Conservation (phyloP, 768 basidiomycete species). For the Tulasnella sp. region DNA sequence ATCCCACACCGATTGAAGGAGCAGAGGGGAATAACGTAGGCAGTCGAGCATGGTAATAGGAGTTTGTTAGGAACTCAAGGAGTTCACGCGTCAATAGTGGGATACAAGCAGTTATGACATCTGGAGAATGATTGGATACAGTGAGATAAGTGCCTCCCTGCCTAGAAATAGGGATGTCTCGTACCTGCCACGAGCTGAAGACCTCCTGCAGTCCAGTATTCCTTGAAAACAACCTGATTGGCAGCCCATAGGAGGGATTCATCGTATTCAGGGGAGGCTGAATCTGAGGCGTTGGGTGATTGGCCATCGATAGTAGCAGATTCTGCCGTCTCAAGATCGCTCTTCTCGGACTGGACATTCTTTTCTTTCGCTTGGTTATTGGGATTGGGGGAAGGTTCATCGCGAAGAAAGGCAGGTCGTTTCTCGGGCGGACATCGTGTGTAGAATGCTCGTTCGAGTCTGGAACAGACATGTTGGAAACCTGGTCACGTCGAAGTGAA, state of each 20-base stretch:
- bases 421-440: neutral
- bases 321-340: too few relatives aligned
- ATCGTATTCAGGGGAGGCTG: too few relatives aligned
- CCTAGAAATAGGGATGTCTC: conserved; percentile 7
- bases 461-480: neutral
- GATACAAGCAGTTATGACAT: neutral
- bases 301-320: too few relatives aligned
- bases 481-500: neutral
- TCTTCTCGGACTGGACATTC: too few relatives aligned
- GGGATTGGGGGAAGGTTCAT: too few relatives aligned
- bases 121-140: neutral
- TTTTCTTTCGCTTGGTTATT: too few relatives aligned
- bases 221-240: too few relatives aligned
- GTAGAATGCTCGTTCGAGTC: neutral
- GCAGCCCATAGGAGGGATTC: too few relatives aligned
- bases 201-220: conserved; percentile 16
- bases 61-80: conserved; percentile 18
- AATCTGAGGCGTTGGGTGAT: too few relatives aligned
- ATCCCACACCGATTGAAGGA: conserved; percentile 19
- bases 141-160: neutral
- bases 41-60: conserved; percentile 17
- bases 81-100: conserved; percentile 20
- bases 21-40: conserved; percentile 12
- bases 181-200: conserved; percentile 14
- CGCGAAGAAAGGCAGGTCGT: neutral